Evolutionary conservation across 352 stramenopile species (phyloP).

Genomic region (Phytophthora boehmeriae): DNA sequence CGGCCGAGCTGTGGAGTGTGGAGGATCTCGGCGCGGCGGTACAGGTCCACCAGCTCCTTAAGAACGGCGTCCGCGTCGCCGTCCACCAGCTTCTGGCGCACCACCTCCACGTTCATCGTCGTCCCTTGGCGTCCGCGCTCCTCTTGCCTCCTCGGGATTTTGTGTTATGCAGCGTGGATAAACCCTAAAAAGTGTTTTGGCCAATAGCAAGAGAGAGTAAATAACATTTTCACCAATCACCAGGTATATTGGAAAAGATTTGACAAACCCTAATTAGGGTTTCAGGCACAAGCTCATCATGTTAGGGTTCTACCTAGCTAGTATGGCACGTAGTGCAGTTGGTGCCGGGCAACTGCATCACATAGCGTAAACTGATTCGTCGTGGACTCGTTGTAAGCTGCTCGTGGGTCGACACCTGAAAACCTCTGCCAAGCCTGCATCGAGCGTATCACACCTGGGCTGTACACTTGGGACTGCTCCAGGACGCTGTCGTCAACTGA

Average conservation of each 20-base stretch:
- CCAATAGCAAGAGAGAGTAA: constrained; percentile 17
- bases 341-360: constrained; percentile 26
- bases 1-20: constrained; percentile 90
- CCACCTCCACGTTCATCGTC: constrained; percentile 87
- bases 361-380: constrained; percentile 87
- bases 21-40: constrained; percentile 87
- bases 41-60: constrained; percentile 87
- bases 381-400: constrained; percentile 81
- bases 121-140: constrained; percentile 29
- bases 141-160: constrained; percentile 15
- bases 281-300: too few species aligned
- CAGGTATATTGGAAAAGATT: not conserved
- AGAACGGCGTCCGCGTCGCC: constrained; percentile 75
- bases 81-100: constrained; percentile 86
- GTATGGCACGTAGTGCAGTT: constrained; percentile 72
- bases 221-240: not conserved
- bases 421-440: constrained; percentile 68
- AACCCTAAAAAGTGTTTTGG: not conserved
- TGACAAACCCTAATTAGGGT: not conserved
- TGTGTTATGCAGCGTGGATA: not conserved
- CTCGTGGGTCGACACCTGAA: constrained; percentile 61
- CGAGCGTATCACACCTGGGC: constrained; percentile 49
- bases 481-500: constrained; percentile 40
- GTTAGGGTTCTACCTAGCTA: constrained; percentile 8
- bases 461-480: constrained; percentile 49